Evolutionary conservation across 2,329 filamentous ascomycete genomes (phyloP).

Genomic region (Penicillium brasilianum): DNA sequence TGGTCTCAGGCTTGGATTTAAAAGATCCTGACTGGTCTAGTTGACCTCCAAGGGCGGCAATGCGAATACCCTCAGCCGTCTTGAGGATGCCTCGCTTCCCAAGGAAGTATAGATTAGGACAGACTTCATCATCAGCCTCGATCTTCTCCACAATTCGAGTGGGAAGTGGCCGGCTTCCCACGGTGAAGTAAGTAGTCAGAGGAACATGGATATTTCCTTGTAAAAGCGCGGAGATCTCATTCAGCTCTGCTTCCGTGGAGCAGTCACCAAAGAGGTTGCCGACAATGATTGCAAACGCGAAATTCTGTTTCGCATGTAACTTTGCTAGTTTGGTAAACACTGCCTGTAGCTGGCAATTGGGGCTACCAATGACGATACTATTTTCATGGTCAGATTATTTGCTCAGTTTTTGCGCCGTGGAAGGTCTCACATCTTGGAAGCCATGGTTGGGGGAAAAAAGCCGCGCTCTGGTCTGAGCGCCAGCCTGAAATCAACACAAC

Average conservation of each 20-base stretch:
- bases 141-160: slow-evolving; percentile 72
- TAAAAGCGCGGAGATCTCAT: slow-evolving; percentile 69
- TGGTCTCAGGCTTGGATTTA: slow-evolving; percentile 38
- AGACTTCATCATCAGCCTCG: slow-evolving; percentile 73
- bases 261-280: slow-evolving; percentile 78
- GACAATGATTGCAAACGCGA: slow-evolving; percentile 80
- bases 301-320: slow-evolving; percentile 85
- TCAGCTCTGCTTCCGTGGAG: slow-evolving; percentile 55
- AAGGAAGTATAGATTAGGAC: slow-evolving; percentile 87
- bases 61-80: slow-evolving; percentile 84
- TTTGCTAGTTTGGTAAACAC: slow-evolving; percentile 80
- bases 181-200: slow-evolving; percentile 87
- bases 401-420: background rate
- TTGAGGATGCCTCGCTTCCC: slow-evolving; percentile 87
- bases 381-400: slow-evolving; percentile 22
- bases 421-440: slow-evolving; percentile 60
- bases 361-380: slow-evolving; percentile 76
- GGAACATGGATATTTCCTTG: slow-evolving; percentile 74
- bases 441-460: slow-evolving; percentile 48
- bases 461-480: background rate
- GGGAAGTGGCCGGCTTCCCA: slow-evolving; percentile 76
- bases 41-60: slow-evolving; percentile 82
- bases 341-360: slow-evolving; percentile 76
- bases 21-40: slow-evolving; percentile 44
- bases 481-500: background rate